Conservation (phyloP, 345 rosid species). For the Bruguiera gymnorhiza region DNA sequence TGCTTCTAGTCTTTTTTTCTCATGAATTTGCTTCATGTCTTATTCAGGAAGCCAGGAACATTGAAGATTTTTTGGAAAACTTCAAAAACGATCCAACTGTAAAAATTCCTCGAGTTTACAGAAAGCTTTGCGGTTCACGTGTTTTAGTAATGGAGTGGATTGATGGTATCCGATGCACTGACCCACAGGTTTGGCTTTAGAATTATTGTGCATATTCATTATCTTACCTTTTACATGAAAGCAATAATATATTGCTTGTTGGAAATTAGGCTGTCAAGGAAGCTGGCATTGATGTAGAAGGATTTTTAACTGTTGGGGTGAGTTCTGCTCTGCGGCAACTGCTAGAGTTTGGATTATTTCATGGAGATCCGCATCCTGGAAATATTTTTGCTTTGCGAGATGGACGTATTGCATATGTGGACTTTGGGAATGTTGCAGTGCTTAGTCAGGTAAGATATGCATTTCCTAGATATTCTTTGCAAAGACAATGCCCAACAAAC, state of each 20-base stretch:
- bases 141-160: conserved; percentile 99
- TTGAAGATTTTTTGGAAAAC: conserved; percentile 92
- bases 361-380: conserved; percentile 99
- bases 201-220: conserved; percentile 11
- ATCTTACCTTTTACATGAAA: conserved; percentile 10
- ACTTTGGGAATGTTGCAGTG: conserved; percentile 97
- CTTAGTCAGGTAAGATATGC: conserved; percentile 76
- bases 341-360: conserved; percentile 91
- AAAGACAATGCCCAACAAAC: background rate
- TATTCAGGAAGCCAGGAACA: conserved; percentile 85
- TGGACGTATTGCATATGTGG: conserved; percentile 97
- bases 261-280: conserved; percentile 73
- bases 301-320: conserved; percentile 90
- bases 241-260: conserved; percentile 15
- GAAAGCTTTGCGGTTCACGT: conserved; percentile 77
- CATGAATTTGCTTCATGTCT: conserved; percentile 6
- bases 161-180: conserved; percentile 95
- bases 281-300: conserved; percentile 85
- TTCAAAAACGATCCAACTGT: conserved; percentile 92
- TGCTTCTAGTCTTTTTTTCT: conserved; percentile 11
- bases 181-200: conserved; percentile 68
- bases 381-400: conserved; percentile 96
- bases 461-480: conserved; percentile 9
- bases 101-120: conserved; percentile 89
- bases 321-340: conserved; percentile 95